These are phyloP conservation scores for Holtermannia corniformis DNA, from an alignment of 768 basidiomycete species.

Conservation along the genomic window DNA sequence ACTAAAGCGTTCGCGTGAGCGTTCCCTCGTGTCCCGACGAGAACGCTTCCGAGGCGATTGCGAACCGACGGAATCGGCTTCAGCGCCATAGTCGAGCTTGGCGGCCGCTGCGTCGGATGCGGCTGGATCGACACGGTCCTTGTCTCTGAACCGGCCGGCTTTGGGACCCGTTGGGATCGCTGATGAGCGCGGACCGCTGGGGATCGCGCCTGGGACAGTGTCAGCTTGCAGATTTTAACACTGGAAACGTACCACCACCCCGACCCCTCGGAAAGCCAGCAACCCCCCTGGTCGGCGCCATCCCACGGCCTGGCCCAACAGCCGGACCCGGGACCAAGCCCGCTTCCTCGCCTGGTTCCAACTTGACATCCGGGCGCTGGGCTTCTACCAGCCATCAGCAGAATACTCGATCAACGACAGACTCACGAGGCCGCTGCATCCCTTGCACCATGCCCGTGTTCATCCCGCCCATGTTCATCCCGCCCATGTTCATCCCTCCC, in stretches of 20 bases:
- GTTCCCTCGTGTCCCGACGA: no score
- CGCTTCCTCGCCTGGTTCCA: slow-evolving; percentile 18
- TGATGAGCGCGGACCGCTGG: no score
- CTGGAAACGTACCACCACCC: no score
- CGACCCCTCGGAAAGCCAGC: no score
- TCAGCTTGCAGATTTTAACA: no score
- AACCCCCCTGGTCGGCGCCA: slow-evolving; percentile 15
- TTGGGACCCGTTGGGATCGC: slow-evolving; percentile 34
- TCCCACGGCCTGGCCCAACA: slow-evolving; percentile 12
- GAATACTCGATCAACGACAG: background rate
- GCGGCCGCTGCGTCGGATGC: slow-evolving; percentile 8
- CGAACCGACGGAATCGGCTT: background rate
- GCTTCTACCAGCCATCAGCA: background rate
- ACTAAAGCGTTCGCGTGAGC: no score
- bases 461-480: slow-evolving; percentile 24
- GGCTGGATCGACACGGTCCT: slow-evolving; percentile 25
- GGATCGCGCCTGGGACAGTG: no score
- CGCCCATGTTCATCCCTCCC: slow-evolving; percentile 57
- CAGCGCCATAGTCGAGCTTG: slow-evolving; percentile 28
- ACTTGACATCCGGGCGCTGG: slow-evolving; percentile 18
- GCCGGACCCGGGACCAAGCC: slow-evolving; percentile 4
- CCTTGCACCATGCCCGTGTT: slow-evolving; percentile 6
- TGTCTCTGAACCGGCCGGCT: slow-evolving; percentile 35
- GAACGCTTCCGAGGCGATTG: background rate
- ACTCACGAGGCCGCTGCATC: background rate